These are phyloP conservation scores for Lavandula angustifolia DNA, from an alignment of 257 asterid genomes.

Conservation along the genomic window DNA sequence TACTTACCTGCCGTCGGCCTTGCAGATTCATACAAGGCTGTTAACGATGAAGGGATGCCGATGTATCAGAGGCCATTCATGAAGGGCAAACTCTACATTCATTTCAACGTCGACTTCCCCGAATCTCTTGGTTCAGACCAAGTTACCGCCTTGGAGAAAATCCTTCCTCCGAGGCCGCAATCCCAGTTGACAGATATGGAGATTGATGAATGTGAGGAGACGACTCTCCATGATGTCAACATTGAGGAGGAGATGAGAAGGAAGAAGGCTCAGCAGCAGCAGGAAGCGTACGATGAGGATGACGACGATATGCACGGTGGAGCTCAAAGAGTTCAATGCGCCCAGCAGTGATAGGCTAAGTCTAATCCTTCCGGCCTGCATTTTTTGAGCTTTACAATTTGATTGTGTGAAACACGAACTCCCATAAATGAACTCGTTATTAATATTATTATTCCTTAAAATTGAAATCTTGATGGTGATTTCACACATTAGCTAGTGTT, in stretches of 20 bases:
- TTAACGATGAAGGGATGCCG: constrained; percentile 68
- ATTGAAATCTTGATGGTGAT: too few relatives aligned
- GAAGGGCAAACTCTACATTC: constrained; percentile 62
- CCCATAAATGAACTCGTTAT: too few relatives aligned
- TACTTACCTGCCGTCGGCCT: neutral
- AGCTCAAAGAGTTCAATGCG: constrained; percentile 73
- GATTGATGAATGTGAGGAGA: constrained; percentile 64
- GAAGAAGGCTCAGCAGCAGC: constrained; percentile 52
- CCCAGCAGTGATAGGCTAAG: constrained; percentile 58
- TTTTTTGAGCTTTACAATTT: too few relatives aligned
- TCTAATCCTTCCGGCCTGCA: neutral
- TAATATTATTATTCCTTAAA: too few relatives aligned
- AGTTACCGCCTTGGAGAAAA: constrained; percentile 40
- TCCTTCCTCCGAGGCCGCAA: constrained; percentile 49
- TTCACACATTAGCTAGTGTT: too few relatives aligned
- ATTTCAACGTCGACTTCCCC: constrained; percentile 60
- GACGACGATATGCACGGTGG: constrained; percentile 71
- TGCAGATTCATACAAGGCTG: constrained; percentile 56
- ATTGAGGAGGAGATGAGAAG: constrained; percentile 59
- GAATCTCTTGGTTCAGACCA: constrained; percentile 44
- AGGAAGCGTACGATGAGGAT: constrained; percentile 72
- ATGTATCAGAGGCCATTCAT: constrained; percentile 57
- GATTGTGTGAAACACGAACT: too few relatives aligned
- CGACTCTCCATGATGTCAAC: constrained; percentile 54
- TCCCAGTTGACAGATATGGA: constrained; percentile 56